Percentiles rank a stretch among this genome's conserved stretches.
Conservation (phyloP, 805 yeast genomes). For the Kuraishia molischiana region DNA sequence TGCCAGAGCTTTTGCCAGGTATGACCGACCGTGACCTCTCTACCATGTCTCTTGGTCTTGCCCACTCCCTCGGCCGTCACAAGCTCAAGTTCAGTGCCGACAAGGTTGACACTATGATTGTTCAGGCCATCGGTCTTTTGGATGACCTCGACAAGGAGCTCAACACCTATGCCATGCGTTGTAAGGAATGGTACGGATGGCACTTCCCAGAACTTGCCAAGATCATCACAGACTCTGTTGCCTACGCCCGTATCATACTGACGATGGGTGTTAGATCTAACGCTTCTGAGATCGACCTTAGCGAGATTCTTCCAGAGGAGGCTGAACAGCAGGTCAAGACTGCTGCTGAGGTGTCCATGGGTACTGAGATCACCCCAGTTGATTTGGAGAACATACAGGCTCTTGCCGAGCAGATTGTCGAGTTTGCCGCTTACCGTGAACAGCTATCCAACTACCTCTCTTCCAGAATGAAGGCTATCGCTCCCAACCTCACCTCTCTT, state of each 20-base stretch:
- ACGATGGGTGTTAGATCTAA: slow-evolving; percentile 91
- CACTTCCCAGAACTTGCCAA: slow-evolving; percentile 99
- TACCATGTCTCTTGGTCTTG: slow-evolving; percentile 96
- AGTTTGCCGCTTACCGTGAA: slow-evolving; percentile 93
- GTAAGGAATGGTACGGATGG: slow-evolving; percentile 99
- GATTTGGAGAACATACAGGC: slow-evolving; percentile 84
- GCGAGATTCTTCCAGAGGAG: slow-evolving; percentile 88
- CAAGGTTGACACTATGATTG: slow-evolving; percentile 98
- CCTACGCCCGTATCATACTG: slow-evolving; percentile 89
- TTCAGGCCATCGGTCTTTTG: slow-evolving; percentile 94
- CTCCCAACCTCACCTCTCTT: slow-evolving; percentile 91
- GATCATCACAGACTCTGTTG: slow-evolving; percentile 91
- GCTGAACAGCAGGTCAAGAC: slow-evolving; percentile 84
- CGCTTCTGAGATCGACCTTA: slow-evolving; percentile 83
- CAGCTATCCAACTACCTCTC: slow-evolving; percentile 85
- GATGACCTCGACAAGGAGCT: slow-evolving; percentile 97
- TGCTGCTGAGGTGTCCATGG: slow-evolving; percentile 99
- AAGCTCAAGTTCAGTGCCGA: slow-evolving; percentile 96
- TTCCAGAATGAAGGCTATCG: slow-evolving; percentile 97
- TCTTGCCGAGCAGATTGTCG: slow-evolving; percentile 93
- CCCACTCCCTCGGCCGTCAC: slow-evolving; percentile 97
- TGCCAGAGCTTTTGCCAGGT: slow-evolving; percentile 93
- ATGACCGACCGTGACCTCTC: slow-evolving; percentile 73
- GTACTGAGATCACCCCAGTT: slow-evolving; percentile 92
- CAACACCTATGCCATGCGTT: slow-evolving; percentile 97